phyloP scores from a whole-genome alignment of 176 grass and related monocot genomes.

The Cenchrus fungigraminus region DNA sequence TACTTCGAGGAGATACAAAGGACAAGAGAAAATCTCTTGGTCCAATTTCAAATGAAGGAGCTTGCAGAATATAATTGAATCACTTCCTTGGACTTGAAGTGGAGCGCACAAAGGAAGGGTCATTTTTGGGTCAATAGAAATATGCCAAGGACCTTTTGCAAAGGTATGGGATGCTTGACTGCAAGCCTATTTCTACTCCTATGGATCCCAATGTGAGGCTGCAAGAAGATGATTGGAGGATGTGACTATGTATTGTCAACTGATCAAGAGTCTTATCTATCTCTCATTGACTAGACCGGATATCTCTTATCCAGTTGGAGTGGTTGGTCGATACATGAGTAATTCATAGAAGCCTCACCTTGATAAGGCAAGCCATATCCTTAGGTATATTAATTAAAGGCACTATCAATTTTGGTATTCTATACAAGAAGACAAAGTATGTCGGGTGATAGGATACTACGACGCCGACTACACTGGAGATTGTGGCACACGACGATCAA shows the following conservation, averaged over 20 bases:
- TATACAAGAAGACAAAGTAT: too few species aligned
- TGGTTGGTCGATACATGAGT: too few species aligned
- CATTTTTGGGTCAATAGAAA: not conserved
- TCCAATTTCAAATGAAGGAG: conserved; percentile 40
- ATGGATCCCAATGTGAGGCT: not conserved
- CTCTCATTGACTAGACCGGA: not conserved
- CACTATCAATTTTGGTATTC: too few species aligned
- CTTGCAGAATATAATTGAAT: not conserved
- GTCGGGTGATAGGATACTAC: not conserved
- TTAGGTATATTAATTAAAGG: too few species aligned
- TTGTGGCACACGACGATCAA: too few species aligned
- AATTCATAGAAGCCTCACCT: too few species aligned
- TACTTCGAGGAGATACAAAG: not conserved
- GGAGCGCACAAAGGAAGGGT: not conserved
- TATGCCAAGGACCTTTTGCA: conserved; percentile 16
- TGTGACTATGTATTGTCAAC: not conserved
- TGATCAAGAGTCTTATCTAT: not conserved
- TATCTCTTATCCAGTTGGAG: not conserved
- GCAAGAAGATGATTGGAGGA: not conserved
- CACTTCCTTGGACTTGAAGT: conserved; percentile 40
- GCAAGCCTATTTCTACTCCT: conserved; percentile 3
- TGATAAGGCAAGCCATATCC: too few species aligned
- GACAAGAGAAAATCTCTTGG: conserved; percentile 16
- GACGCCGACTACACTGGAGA: not conserved
- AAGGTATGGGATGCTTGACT: conserved; percentile 33